A percentile compares a stretch with the other conserved stretches of the same genome.
Evolutionary conservation across 2,329 filamentous ascomycete genomes (phyloP).

Genomic region (Colletotrichum endophyticum): DNA sequence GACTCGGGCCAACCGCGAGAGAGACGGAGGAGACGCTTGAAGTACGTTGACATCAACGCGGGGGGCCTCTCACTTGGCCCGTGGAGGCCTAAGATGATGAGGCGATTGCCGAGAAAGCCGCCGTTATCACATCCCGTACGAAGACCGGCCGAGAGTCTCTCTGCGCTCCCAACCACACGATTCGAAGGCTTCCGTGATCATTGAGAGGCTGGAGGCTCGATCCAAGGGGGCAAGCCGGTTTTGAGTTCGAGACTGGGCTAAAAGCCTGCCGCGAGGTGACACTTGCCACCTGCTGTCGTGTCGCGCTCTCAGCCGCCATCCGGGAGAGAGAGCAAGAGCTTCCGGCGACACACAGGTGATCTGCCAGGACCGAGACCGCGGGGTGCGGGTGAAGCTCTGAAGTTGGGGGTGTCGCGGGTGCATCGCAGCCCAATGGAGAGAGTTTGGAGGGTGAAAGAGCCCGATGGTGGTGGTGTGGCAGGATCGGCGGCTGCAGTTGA

Average conservation of each 20-base stretch:
- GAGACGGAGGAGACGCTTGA: neutral
- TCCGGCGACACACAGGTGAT: neutral
- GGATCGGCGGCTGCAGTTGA: constrained; percentile 17
- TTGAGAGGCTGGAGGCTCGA: neutral
- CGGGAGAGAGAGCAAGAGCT: neutral
- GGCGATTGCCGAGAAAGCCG: constrained; percentile 4
- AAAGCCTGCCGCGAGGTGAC: neutral
- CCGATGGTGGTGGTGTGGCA: constrained; percentile 16
- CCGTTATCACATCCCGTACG: neutral
- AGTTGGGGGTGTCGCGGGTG: constrained; percentile 1
- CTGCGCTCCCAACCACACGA: neutral
- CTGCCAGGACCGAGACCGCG: neutral
- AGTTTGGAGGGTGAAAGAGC: neutral
- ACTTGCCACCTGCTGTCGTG: constrained; percentile 16
- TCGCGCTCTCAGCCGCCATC: neutral
- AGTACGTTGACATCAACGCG: neutral
- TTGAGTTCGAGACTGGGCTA: neutral
- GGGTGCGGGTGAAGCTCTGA: neutral
- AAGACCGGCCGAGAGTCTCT: neutral
- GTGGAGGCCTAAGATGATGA: neutral
- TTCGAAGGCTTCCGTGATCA: neutral
- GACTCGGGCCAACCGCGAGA: neutral
- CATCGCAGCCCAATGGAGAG: constrained; percentile 15
- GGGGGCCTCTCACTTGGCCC: neutral
- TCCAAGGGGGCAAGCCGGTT: neutral